A percentile compares a stretch with the other conserved stretches of the same genome.
These are phyloP conservation scores for Irpex lacteus DNA, from an alignment of 1,284 basidiomycete species.

Conservation along the genomic window DNA sequence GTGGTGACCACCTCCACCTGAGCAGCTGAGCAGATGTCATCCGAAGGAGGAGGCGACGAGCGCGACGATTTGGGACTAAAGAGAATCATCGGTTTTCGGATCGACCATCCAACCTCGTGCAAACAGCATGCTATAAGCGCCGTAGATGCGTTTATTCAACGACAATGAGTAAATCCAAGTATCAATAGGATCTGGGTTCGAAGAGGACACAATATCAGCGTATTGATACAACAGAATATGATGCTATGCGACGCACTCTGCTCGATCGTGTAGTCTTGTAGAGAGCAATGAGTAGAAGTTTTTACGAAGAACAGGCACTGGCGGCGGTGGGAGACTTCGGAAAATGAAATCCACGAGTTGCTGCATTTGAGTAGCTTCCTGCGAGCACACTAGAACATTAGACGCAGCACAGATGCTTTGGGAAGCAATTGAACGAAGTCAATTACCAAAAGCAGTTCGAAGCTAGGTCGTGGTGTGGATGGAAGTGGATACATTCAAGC, in stretches of 20 bases:
- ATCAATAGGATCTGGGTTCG: not conserved
- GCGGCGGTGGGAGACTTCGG: not conserved
- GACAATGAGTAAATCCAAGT: not conserved
- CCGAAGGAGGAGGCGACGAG: not conserved
- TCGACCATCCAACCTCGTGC: constrained; percentile 15
- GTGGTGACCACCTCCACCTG: constrained; percentile 1
- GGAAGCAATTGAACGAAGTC: not conserved
- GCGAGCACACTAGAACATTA: not conserved
- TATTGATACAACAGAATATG: constrained; percentile 1
- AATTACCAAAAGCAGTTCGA: not conserved
- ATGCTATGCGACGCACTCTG: constrained; percentile 1
- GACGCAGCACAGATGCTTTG: not conserved
- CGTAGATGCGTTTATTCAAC: not conserved
- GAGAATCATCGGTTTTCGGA: constrained; percentile 11
- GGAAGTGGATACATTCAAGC: not conserved
- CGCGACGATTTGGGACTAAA: not conserved
- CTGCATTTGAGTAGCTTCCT: not conserved
- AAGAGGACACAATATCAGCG: not conserved
- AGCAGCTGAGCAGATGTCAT: constrained; percentile 6
- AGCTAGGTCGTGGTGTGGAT: not conserved
- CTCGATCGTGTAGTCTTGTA: not conserved
- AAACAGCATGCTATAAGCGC: constrained; percentile 10
- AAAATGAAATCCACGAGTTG: constrained; percentile 7
- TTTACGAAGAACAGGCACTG: not conserved
- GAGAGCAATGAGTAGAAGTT: too few species aligned